Conservation (phyloP, 306 rosid species). For the Sesbania bispinosa region DNA sequence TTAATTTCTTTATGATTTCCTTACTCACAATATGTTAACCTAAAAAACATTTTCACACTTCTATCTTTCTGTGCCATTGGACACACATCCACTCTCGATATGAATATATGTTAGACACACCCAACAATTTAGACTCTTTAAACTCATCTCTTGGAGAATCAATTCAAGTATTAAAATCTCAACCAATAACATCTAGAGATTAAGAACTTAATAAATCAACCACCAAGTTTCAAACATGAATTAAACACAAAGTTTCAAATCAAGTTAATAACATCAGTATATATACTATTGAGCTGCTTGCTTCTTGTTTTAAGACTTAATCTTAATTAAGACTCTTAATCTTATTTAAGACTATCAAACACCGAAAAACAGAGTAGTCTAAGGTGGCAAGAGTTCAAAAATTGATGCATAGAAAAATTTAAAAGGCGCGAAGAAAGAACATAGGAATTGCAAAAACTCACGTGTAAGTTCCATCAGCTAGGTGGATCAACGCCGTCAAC, state of each 20-base stretch:
- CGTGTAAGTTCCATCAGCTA: slow-evolving; percentile 80
- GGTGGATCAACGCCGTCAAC: slow-evolving; percentile 54
- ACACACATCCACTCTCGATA: not conserved
- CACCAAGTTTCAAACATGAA: not conserved
- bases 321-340: not conserved
- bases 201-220: not conserved
- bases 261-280: not conserved
- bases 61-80: slow-evolving; percentile 10
- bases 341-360: not conserved
- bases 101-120: not conserved
- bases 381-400: not conserved
- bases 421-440: not conserved
- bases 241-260: not conserved
- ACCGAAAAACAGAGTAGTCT: not conserved
- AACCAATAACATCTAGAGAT: not conserved
- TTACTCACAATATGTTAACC: not conserved
- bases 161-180: not conserved
- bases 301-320: too few species aligned
- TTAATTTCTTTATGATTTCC: not conserved
- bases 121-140: not conserved
- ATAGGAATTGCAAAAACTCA: slow-evolving; percentile 32
- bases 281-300: not conserved
- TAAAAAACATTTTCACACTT: slow-evolving; percentile 1
- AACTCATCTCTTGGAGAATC: not conserved
- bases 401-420: not conserved